Percentiles rank a stretch among this genome's conserved stretches.
Evolutionary conservation across 345 rosid genomes (phyloP).

Genomic region (Stellera chamaejasme): DNA sequence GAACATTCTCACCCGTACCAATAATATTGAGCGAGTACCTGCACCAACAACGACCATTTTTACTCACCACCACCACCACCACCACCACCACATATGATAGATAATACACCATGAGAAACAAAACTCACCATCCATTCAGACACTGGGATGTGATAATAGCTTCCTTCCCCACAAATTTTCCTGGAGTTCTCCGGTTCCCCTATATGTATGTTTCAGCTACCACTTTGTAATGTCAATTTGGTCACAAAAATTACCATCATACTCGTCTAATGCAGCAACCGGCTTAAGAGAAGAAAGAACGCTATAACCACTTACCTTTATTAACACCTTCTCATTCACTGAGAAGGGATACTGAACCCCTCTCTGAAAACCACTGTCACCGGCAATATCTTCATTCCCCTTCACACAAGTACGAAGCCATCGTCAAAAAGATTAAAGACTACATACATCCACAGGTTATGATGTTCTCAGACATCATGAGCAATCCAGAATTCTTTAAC

Average conservation of each 20-base stretch:
- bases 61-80: no score
- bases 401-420: conserved; percentile 17
- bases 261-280: no score
- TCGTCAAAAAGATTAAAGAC: conserved; percentile 3
- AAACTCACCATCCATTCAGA: conserved; percentile 93
- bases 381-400: conserved; percentile 72
- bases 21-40: conserved; percentile 84
- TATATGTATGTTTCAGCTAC: conserved; percentile 28
- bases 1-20: conserved; percentile 76
- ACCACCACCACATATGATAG: no score
- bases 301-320: conserved; percentile 46
- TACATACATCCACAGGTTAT: background rate
- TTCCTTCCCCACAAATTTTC: conserved; percentile 95
- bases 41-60: conserved; percentile 2
- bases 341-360: conserved; percentile 90
- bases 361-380: conserved; percentile 56
- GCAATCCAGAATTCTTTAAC: no score
- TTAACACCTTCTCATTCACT: conserved; percentile 89
- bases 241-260: background rate
- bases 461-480: no score
- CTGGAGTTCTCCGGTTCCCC: conserved; percentile 97
- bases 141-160: conserved; percentile 94
- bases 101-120: background rate
- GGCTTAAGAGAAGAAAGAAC: background rate
- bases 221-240: conserved; percentile 9